phyloP scores from a whole-genome alignment of 2,329 filamentous ascomycete genomes.

The Curvularia eragrostidis region DNA sequence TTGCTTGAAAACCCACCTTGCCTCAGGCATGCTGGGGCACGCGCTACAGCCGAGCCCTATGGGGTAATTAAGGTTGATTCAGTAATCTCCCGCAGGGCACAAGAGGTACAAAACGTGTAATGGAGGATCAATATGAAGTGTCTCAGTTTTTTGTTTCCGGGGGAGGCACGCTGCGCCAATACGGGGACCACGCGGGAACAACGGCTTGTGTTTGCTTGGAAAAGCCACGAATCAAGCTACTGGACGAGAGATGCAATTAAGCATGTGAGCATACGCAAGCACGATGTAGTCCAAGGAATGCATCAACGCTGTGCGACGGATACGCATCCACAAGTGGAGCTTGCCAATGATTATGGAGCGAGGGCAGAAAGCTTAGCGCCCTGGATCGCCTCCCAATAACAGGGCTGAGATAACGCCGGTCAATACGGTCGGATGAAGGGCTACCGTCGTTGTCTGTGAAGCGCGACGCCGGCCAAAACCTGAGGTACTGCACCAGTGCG shows the following conservation, averaged over 20 bases:
- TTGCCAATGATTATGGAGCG: neutral
- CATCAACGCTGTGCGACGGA: neutral
- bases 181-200: constrained; percentile 11
- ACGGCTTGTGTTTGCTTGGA: constrained; percentile 5
- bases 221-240: neutral
- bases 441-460: constrained; percentile 12
- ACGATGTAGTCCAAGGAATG: neutral
- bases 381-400: neutral
- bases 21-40: constrained; percentile 16
- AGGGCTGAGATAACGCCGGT: neutral
- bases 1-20: constrained; percentile 14
- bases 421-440: neutral
- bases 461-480: neutral
- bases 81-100: constrained; percentile 5
- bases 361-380: neutral
- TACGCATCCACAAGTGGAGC: constrained; percentile 6
- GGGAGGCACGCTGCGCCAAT: constrained; percentile 7
- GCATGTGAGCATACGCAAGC: neutral
- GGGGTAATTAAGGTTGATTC: constrained; percentile 10
- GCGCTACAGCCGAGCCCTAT: constrained; percentile 3
- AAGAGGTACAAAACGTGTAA: constrained; percentile 8
- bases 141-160: constrained; percentile 23
- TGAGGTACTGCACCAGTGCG: constrained; percentile 13
- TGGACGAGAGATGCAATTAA: neutral
- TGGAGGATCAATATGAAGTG: constrained; percentile 12